Conservation (phyloP, 305 asterid genomes). For the Withania somnifera region DNA sequence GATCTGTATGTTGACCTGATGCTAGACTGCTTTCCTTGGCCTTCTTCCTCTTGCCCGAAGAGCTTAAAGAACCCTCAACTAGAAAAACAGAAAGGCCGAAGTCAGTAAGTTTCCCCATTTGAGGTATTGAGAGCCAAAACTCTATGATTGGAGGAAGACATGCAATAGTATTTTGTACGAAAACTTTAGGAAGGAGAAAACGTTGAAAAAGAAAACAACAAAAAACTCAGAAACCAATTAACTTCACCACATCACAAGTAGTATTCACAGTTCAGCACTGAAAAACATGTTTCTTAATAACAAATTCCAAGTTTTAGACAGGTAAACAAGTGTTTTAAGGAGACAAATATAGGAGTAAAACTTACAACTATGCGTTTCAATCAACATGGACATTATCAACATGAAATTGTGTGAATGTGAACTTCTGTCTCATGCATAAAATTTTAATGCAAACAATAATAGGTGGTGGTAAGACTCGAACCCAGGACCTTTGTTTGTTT, state of each 20-base stretch:
- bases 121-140: neutral
- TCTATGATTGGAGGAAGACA: neutral
- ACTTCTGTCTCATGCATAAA: neutral
- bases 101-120: neutral
- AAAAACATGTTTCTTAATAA: neutral
- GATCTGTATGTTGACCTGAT: constrained; percentile 13
- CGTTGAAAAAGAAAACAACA: neutral
- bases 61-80: constrained; percentile 57
- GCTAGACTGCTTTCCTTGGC: constrained; percentile 13
- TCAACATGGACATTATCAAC: neutral
- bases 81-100: neutral
- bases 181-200: neutral
- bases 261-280: neutral
- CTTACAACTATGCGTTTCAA: neutral
- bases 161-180: neutral
- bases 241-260: neutral
- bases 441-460: neutral
- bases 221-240: neutral
- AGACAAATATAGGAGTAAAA: neutral
- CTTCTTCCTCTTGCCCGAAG: constrained; percentile 37
- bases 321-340: neutral
- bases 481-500: too few species aligned
- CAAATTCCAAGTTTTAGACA: neutral
- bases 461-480: too few species aligned
- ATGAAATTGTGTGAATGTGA: neutral